These are phyloP conservation scores for Meira miltonrushii DNA, from an alignment of 1,284 basidiomycete species.

Conservation along the genomic window DNA sequence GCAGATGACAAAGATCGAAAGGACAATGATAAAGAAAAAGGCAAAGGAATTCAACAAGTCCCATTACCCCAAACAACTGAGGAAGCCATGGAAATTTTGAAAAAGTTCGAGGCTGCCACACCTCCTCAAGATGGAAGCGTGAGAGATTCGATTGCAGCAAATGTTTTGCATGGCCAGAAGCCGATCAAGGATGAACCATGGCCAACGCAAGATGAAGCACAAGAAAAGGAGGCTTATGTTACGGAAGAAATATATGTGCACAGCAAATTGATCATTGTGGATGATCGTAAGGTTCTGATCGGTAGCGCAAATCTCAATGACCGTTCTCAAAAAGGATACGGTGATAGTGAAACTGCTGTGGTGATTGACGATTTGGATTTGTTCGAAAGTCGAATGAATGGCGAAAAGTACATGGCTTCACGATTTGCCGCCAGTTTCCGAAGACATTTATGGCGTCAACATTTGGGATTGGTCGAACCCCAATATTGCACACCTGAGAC, in stretches of 20 bases:
- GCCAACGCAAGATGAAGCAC: constrained; percentile 69
- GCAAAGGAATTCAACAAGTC: constrained; percentile 18
- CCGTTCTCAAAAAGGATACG: constrained; percentile 59
- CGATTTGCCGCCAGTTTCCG: constrained; percentile 73
- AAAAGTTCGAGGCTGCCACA: constrained; percentile 15
- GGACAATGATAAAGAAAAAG: constrained; percentile 18
- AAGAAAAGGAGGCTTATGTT: constrained; percentile 71
- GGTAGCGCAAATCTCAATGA: constrained; percentile 67
- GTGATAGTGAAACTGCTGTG: constrained; percentile 86
- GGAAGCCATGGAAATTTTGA: constrained; percentile 35
- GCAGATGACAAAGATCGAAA: constrained; percentile 13
- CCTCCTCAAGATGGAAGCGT: constrained; percentile 54
- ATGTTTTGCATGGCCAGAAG: constrained; percentile 16
- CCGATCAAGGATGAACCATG: constrained; percentile 63
- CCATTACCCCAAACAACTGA: constrained; percentile 32
- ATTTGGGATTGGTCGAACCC: constrained; percentile 27
- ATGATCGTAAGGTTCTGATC: constrained; percentile 58
- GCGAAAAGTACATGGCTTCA: constrained; percentile 63
- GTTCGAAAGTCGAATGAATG: constrained; percentile 73
- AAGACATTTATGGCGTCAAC: constrained; percentile 58
- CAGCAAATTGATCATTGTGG: constrained; percentile 22
- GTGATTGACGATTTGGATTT: constrained; percentile 80
- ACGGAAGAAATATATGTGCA: constrained; percentile 22
- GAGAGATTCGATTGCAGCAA: constrained; percentile 61
- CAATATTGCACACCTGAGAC: constrained; percentile 21